A percentile compares a stretch with the other conserved stretches of the same genome.
These are phyloP conservation scores for Breviolum minutum DNA, from an alignment of 73 alveolate species.

Conservation along the genomic window DNA sequence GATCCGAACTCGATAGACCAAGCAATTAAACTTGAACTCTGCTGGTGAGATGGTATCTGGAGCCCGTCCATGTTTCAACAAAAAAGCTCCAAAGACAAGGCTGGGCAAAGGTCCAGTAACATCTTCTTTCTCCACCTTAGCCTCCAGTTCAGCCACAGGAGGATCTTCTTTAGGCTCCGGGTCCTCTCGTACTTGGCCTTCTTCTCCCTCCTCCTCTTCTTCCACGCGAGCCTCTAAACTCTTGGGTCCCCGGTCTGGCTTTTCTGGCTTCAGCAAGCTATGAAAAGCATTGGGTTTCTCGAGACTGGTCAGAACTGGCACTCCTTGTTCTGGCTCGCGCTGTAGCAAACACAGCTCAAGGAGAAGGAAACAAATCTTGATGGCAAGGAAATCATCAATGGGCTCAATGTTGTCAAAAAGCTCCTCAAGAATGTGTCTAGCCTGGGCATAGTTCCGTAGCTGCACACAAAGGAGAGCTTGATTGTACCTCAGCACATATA, in stretches of 20 bases:
- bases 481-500: constrained; percentile 69
- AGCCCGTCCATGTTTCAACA: constrained; percentile 62
- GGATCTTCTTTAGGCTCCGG: constrained; percentile 19
- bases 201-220: constrained; percentile 75
- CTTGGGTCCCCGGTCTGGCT: not conserved
- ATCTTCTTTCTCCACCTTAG: constrained; percentile 44
- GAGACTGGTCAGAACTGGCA: not conserved
- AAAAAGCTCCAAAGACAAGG: constrained; percentile 68
- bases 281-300: constrained; percentile 85
- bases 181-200: not conserved
- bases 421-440: constrained; percentile 27
- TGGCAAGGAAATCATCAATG: constrained; percentile 72
- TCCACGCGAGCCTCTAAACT: constrained; percentile 1
- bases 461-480: constrained; percentile 86
- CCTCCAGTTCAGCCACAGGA: constrained; percentile 33
- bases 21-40: constrained; percentile 61
- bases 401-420: constrained; percentile 69
- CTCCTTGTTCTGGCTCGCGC: constrained; percentile 75
- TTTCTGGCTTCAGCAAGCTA: constrained; percentile 54
- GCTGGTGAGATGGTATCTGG: constrained; percentile 75
- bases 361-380: constrained; percentile 73
- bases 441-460: constrained; percentile 67
- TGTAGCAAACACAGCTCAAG: constrained; percentile 47
- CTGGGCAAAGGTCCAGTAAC: constrained; percentile 63
- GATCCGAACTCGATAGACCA: constrained; percentile 58